These are phyloP conservation scores for Pichia ethanolica DNA, from an alignment of 805 yeast genomes.

Conservation along the genomic window DNA sequence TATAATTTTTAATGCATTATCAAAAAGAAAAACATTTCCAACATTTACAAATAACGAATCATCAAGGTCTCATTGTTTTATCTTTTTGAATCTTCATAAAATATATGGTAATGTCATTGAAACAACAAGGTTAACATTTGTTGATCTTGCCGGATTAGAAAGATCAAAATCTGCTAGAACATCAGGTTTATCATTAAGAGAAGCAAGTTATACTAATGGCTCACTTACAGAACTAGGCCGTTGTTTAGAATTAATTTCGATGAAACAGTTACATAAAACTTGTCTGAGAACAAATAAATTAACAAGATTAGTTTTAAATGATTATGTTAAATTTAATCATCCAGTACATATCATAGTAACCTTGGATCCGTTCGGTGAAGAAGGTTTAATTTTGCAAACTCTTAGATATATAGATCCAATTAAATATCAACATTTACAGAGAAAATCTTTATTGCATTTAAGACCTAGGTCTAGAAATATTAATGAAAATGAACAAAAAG, in stretches of 20 bases:
- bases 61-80: constrained; percentile 47
- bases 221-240: constrained; percentile 45
- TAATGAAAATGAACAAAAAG: constrained; percentile 10
- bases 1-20: constrained; percentile 33
- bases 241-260: constrained; percentile 35
- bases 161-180: constrained; percentile 40
- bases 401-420: constrained; percentile 26
- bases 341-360: constrained; percentile 31
- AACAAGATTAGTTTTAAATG: constrained; percentile 42
- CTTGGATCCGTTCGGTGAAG: constrained; percentile 34
- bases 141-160: constrained; percentile 48
- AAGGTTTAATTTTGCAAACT: constrained; percentile 25
- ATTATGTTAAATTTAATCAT: constrained; percentile 29
- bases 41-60: constrained; percentile 39
- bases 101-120: constrained; percentile 17
- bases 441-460: constrained; percentile 10
- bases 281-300: constrained; percentile 41
- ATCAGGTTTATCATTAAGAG: constrained; percentile 36
- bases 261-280: constrained; percentile 32
- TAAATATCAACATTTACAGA: constrained; percentile 22
- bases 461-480: background rate
- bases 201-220: constrained; percentile 42
- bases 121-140: constrained; percentile 37
- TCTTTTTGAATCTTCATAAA: constrained; percentile 26
- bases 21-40: constrained; percentile 31